phyloP scores from a whole-genome alignment of 1,284 basidiomycete species.

The Sanghuangporus sanghuang region DNA sequence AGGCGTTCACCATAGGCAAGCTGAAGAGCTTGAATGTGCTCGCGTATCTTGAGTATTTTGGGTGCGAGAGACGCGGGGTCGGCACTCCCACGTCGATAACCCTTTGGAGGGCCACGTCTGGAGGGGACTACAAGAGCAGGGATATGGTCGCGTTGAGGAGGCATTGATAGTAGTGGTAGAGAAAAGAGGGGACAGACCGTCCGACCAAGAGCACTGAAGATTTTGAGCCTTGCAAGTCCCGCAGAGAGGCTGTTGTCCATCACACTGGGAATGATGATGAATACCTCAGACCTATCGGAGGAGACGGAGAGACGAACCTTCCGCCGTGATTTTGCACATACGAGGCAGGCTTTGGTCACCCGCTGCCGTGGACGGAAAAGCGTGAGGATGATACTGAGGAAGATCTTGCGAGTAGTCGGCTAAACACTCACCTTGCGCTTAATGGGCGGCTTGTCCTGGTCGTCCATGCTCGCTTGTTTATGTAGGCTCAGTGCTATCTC shows the following conservation, averaged over 20 bases:
- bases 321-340: constrained; percentile 18
- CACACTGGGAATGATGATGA: constrained; percentile 11
- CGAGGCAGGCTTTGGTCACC: constrained; percentile 18
- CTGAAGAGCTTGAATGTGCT: constrained; percentile 16
- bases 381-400: background rate
- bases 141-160: background rate
- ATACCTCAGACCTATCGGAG: background rate
- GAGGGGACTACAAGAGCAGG: constrained; percentile 8
- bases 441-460: constrained; percentile 9
- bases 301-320: constrained; percentile 5
- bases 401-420: background rate
- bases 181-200: constrained; percentile 3
- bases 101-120: constrained; percentile 15
- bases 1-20: constrained; percentile 17
- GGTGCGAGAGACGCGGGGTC: constrained; percentile 16
- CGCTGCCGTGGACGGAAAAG: constrained; percentile 6
- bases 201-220: constrained; percentile 12
- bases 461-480: background rate
- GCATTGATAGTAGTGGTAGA: background rate
- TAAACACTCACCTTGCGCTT: constrained; percentile 13
- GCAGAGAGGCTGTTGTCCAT: constrained; percentile 18
- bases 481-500: background rate
- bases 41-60: constrained; percentile 18
- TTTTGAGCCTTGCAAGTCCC: constrained; percentile 16
- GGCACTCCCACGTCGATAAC: constrained; percentile 16